Conservation (phyloP, 2,329 filamentous ascomycete species). For the Alternaria viburni region DNA sequence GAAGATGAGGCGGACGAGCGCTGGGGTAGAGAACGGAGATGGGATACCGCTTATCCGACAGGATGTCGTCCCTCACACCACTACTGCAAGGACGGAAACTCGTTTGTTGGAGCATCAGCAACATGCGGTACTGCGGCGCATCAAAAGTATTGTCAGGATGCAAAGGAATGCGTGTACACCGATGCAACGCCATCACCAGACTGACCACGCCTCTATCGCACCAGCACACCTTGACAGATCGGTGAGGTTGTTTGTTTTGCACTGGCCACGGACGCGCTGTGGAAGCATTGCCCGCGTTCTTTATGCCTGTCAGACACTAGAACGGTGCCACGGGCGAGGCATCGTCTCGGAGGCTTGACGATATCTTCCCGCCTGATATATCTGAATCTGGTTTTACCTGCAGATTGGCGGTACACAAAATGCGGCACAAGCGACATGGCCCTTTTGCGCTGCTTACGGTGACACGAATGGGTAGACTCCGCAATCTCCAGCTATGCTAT, state of each 20-base stretch:
- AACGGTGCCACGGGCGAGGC: constrained; percentile 22
- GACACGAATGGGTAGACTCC: constrained; percentile 24
- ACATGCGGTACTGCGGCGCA: constrained; percentile 28
- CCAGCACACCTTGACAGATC: constrained; percentile 14
- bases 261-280: not conserved
- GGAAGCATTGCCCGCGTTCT: constrained; percentile 13
- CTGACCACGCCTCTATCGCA: constrained; percentile 10
- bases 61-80: constrained; percentile 17
- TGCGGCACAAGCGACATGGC: constrained; percentile 17
- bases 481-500: constrained; percentile 29
- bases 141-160: constrained; percentile 21
- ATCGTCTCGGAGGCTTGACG: constrained; percentile 21
- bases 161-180: constrained; percentile 24
- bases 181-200: constrained; percentile 17
- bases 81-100: constrained; percentile 34
- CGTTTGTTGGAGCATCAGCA: constrained; percentile 22
- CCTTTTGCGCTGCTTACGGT: constrained; percentile 15
- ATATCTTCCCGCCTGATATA: constrained; percentile 28
- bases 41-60: constrained; percentile 26
- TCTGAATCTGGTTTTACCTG: constrained; percentile 27
- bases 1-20: constrained; percentile 25
- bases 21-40: constrained; percentile 18
- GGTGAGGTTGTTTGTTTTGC: constrained; percentile 20
- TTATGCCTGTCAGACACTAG: constrained; percentile 14
- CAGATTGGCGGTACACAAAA: constrained; percentile 28